These are phyloP conservation scores for Centrapalus pauciflorus DNA, from an alignment of 129 eudicot species.

Conservation along the genomic window DNA sequence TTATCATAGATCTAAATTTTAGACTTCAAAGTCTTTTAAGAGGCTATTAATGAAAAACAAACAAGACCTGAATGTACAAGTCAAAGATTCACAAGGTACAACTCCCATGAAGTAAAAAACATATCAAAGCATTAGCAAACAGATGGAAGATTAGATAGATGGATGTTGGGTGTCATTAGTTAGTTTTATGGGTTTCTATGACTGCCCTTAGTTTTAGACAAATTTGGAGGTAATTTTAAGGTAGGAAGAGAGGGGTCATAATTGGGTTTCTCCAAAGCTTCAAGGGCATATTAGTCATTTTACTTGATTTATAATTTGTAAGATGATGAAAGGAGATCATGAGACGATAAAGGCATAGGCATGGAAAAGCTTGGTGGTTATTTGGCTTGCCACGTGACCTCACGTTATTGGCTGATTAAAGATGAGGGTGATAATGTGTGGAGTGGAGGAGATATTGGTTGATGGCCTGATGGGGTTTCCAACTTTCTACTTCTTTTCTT, in stretches of 20 bases:
- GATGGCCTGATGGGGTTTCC: not conserved
- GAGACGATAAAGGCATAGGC: constrained; percentile 40
- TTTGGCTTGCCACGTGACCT: constrained; percentile 50
- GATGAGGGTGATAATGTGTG: constrained; percentile 48
- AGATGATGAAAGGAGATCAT: constrained; percentile 30
- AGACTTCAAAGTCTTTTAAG: too few relatives aligned
- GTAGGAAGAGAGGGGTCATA: constrained; percentile 17
- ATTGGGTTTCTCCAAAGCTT: not conserved
- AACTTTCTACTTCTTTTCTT: not conserved
- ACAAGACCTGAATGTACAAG: too few relatives aligned
- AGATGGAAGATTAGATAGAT: constrained; percentile 21
- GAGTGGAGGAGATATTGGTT: constrained; percentile 26
- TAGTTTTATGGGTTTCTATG: constrained; percentile 42
- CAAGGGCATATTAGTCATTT: constrained; percentile 17
- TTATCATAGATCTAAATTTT: too few relatives aligned
- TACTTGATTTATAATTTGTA: not conserved
- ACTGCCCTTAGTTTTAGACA: constrained; percentile 51
- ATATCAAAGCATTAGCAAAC: too few relatives aligned
- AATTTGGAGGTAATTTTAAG: constrained; percentile 39
- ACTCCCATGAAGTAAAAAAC: constrained; percentile 21
- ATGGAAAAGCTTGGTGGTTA: constrained; percentile 56
- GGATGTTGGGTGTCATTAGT: constrained; percentile 28
- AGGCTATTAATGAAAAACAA: not conserved
- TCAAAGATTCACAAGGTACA: constrained; percentile 5
- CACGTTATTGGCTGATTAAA: constrained; percentile 35